Evolutionary conservation across 2,329 filamentous ascomycete species (phyloP).

Genomic region (Bipolaris bicolor): DNA sequence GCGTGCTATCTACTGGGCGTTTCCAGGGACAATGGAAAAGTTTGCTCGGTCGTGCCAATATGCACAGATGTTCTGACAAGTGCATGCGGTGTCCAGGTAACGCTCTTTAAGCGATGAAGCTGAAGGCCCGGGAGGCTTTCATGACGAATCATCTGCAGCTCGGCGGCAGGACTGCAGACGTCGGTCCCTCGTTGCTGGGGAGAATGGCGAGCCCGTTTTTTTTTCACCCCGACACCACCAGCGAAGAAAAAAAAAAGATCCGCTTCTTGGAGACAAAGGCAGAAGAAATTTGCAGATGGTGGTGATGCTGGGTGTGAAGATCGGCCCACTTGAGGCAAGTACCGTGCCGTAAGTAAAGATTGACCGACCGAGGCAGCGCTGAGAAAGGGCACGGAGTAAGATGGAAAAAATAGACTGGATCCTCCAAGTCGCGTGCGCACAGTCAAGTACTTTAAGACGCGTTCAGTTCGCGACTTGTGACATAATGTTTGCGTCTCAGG

Average conservation of each 20-base stretch:
- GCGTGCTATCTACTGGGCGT: constrained; percentile 28
- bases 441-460: constrained; percentile 40
- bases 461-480: constrained; percentile 41
- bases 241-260: constrained; percentile 5
- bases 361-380: constrained; percentile 16
- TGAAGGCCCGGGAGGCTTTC: constrained; percentile 26
- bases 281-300: constrained; percentile 31
- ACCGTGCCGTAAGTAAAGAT: constrained; percentile 21
- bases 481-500: constrained; percentile 25
- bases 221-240: constrained; percentile 23
- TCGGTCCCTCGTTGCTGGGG: constrained; percentile 23
- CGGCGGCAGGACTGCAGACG: constrained; percentile 17
- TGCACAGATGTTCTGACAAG: constrained; percentile 36
- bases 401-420: constrained; percentile 31
- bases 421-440: constrained; percentile 35
- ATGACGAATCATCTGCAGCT: constrained; percentile 23
- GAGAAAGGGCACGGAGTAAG: constrained; percentile 31
- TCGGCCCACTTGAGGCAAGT: constrained; percentile 31
- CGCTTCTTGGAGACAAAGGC: constrained; percentile 32
- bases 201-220: constrained; percentile 6
- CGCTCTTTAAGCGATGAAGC: constrained; percentile 30
- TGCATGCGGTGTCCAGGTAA: constrained; percentile 33
- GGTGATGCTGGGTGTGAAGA: constrained; percentile 20
- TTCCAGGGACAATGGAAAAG: constrained; percentile 33
- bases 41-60: constrained; percentile 39